Evolutionary conservation across 169 alveolate species (phyloP).

Genomic region (Plasmodium reichenowi): DNA sequence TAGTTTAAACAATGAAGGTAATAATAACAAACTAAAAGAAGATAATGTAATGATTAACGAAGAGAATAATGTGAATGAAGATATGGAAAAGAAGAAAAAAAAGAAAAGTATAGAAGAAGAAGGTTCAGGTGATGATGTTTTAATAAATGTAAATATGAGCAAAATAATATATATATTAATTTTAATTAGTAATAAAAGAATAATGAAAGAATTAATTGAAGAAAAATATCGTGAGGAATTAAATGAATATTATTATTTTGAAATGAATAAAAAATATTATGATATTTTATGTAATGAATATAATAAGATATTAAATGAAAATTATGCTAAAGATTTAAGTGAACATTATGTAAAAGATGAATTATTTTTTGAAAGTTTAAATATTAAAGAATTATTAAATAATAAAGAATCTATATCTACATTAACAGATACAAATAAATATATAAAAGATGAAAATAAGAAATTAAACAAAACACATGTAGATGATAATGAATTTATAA

Average conservation of each 20-base stretch:
- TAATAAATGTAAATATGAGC: constrained; percentile 40
- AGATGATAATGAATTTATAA: constrained; percentile 6
- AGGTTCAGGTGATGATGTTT: constrained; percentile 24
- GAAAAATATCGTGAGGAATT: constrained; percentile 7
- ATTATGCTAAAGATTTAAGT: constrained; percentile 10
- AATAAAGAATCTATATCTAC: not conserved
- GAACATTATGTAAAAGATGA: constrained; percentile 37
- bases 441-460: not conserved
- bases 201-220: constrained; percentile 16
- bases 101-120: constrained; percentile 31
- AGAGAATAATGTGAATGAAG: constrained; percentile 26
- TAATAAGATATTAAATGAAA: constrained; percentile 28
- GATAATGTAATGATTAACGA: not conserved
- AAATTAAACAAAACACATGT: constrained; percentile 9
- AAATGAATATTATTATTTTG: constrained; percentile 21
- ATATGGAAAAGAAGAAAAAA: not conserved
- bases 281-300: constrained; percentile 27
- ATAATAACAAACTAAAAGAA: not conserved
- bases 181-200: constrained; percentile 43
- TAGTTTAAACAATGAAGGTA: not conserved
- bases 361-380: constrained; percentile 22
- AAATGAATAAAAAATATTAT: constrained; percentile 54
- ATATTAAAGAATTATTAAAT: constrained; percentile 14
- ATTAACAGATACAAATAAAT: not conserved
- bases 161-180: constrained; percentile 41